phyloP scores from a whole-genome alignment of 768 basidiomycete genomes.

The Tulasnella sp. region DNA sequence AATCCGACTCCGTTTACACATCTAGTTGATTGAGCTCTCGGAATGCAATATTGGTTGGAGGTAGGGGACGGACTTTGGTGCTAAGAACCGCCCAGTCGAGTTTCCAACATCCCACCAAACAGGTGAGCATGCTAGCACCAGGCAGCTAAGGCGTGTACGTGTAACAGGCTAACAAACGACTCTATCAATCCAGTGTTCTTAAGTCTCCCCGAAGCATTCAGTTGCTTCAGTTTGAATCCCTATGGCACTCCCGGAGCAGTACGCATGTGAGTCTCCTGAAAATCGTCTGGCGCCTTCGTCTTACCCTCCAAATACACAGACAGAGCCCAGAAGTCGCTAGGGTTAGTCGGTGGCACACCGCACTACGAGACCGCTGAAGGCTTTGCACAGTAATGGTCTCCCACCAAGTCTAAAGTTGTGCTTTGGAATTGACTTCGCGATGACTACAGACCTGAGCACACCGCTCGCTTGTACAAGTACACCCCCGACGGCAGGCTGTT shows the following conservation, averaged over 20 bases:
- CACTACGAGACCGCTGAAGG: conserved; percentile 55
- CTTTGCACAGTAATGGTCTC: conserved; percentile 31
- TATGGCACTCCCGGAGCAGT: conserved; percentile 76
- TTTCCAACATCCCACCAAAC: too few relatives aligned
- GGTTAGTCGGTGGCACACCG: conserved; percentile 74
- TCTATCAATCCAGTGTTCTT: too few relatives aligned
- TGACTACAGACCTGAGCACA: conserved; percentile 52
- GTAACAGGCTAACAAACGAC: too few relatives aligned
- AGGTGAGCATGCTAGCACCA: too few relatives aligned
- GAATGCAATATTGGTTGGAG: too few relatives aligned
- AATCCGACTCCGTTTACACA: too few relatives aligned
- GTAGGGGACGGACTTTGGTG: too few relatives aligned
- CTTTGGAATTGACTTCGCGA: neutral
- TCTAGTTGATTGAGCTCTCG: too few relatives aligned
- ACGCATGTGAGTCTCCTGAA: conserved; percentile 53
- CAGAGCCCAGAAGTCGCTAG: conserved; percentile 90
- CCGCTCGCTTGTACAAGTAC: conserved; percentile 69
- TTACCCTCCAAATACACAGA: conserved; percentile 29
- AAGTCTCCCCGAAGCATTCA: conserved; percentile 21
- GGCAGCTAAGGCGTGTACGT: too few relatives aligned
- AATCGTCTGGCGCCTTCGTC: conserved; percentile 11
- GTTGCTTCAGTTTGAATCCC: conserved; percentile 27
- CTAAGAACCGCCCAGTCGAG: too few relatives aligned
- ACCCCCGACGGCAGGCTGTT: conserved; percentile 80
- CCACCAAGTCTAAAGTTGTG: neutral